Evolutionary conservation across 148 eudicot species (phyloP).

Genomic region (Rhododendron williamsianum): DNA sequence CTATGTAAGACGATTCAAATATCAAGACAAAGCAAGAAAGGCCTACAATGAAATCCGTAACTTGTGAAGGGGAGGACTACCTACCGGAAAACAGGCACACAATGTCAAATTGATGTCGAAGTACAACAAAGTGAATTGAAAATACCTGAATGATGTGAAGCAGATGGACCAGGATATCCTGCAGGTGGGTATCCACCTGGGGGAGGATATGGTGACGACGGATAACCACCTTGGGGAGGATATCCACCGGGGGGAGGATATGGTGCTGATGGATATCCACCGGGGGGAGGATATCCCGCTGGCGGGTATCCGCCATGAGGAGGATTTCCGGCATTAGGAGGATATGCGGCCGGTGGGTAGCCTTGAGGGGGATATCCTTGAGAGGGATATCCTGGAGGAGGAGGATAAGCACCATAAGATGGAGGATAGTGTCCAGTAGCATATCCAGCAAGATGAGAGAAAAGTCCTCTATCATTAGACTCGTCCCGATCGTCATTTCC

Average conservation of each 20-base stretch:
- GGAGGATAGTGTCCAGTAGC: slow-evolving; percentile 34
- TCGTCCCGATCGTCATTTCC: slow-evolving; percentile 16
- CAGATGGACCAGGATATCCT: slow-evolving; percentile 42
- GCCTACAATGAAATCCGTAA: neutral
- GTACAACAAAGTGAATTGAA: neutral
- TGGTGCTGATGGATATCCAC: slow-evolving; percentile 34
- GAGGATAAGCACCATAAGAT: slow-evolving; percentile 24
- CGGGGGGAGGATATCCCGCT: slow-evolving; percentile 33
- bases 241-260: slow-evolving; percentile 16
- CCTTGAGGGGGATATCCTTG: slow-evolving; percentile 36
- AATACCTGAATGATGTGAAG: slow-evolving; percentile 46
- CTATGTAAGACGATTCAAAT: neutral
- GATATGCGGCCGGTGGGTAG: slow-evolving; percentile 30
- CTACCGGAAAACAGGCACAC: neutral
- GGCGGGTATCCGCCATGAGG: slow-evolving; percentile 40
- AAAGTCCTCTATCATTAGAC: slow-evolving; percentile 35
- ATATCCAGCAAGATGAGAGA: slow-evolving; percentile 33
- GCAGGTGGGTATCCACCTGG: slow-evolving; percentile 45
- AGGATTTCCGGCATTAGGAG: slow-evolving; percentile 10
- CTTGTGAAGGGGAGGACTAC: neutral
- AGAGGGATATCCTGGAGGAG: slow-evolving; percentile 22
- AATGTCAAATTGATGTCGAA: neutral
- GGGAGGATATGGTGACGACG: slow-evolving; percentile 32
- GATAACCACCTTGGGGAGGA: slow-evolving; percentile 27
- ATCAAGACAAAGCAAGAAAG: neutral